A percentile compares a stretch with the other conserved stretches of the same genome.
Conservation (phyloP, 495 filamentous ascomycete genomes). For the Arthonia radiata region DNA sequence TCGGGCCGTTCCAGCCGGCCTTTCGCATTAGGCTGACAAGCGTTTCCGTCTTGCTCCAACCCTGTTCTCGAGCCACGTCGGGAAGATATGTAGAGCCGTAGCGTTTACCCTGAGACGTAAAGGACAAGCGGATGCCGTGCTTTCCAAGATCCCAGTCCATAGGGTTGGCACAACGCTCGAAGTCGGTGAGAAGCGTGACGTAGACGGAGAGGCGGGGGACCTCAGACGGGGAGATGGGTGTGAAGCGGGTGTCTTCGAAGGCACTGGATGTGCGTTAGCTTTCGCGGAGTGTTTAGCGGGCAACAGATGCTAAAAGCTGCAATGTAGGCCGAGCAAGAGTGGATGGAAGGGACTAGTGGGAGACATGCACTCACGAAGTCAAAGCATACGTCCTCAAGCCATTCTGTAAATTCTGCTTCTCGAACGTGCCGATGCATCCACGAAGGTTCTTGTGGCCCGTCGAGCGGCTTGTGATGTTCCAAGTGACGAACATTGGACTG, state of each 20-base stretch:
- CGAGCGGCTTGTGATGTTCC: constrained; percentile 46
- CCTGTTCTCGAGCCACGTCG: constrained; percentile 76
- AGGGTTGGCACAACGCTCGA: constrained; percentile 26
- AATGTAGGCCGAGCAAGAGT: not conserved
- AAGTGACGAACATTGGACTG: constrained; percentile 76
- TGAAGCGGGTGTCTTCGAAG: constrained; percentile 68
- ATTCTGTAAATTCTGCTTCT: constrained; percentile 41
- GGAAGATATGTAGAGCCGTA: constrained; percentile 64
- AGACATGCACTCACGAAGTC: constrained; percentile 35
- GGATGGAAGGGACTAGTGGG: constrained; percentile 1
- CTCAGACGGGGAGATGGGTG: constrained; percentile 40
- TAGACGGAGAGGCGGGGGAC: constrained; percentile 27
- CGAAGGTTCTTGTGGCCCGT: constrained; percentile 43
- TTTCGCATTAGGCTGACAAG: constrained; percentile 78
- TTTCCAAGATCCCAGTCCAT: constrained; percentile 70
- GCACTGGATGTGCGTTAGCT: constrained; percentile 34
- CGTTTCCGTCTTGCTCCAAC: constrained; percentile 88
- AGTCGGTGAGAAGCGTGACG: constrained; percentile 20
- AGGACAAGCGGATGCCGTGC: constrained; percentile 44
- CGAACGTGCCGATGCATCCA: constrained; percentile 94
- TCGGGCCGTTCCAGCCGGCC: constrained; percentile 55
- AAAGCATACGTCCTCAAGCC: constrained; percentile 65
- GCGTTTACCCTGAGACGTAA: constrained; percentile 14
- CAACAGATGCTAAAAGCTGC: constrained; percentile 3
- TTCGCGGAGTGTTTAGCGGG: too few species aligned